Conservation (phyloP, 148 eudicot species). For the Bassia scoparia region DNA sequence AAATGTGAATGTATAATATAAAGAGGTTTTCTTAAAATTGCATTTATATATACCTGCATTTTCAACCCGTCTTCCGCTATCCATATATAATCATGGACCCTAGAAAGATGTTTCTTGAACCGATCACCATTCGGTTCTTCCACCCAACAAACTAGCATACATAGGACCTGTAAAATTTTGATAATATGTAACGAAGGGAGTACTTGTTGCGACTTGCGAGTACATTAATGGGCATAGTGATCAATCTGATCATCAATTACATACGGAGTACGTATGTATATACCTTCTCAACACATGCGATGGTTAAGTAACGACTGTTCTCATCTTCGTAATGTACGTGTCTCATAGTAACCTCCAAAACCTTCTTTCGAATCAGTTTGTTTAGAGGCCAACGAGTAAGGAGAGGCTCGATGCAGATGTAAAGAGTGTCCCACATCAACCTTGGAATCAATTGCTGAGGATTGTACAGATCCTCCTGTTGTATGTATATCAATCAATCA, state of each 20-base stretch:
- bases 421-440: conserved; percentile 26
- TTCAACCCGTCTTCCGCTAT: conserved; percentile 40
- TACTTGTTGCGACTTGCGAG: too few species aligned
- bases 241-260: too few species aligned
- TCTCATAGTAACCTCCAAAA: conserved; percentile 21
- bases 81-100: conserved; percentile 35
- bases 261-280: too few species aligned
- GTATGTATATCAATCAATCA: background rate
- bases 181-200: too few species aligned
- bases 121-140: conserved; percentile 28
- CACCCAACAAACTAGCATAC: conserved; percentile 39
- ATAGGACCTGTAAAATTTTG: conserved; percentile 25
- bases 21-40: too few species aligned
- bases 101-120: conserved; percentile 35
- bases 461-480: conserved; percentile 33
- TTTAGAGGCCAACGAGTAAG: conserved; percentile 33
- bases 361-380: conserved; percentile 25
- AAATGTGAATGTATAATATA: conserved; percentile 24
- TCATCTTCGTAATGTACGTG: conserved; percentile 36
- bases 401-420: conserved; percentile 25
- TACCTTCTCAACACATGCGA: conserved; percentile 27
- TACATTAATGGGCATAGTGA: too few species aligned
- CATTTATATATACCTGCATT: conserved; percentile 8
- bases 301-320: conserved; percentile 29
- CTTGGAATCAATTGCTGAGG: conserved; percentile 24